Base-by-base conservation (phyloP, 192 early-diverging fungal genomes). In the Gryganskiella cystojenkinii region DNA sequence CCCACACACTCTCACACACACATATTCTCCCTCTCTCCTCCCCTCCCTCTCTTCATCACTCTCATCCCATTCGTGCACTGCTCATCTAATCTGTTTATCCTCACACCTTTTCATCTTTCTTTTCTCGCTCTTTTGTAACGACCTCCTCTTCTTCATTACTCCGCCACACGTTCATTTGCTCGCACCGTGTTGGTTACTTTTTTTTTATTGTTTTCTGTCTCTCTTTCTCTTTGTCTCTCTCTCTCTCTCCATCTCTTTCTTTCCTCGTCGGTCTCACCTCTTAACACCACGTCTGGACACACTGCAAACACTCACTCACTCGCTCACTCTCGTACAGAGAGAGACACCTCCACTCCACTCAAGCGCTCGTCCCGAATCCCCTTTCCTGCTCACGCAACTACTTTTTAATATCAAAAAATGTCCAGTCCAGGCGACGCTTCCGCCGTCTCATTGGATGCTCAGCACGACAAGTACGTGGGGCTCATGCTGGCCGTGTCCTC, bases 401-500 rank as follows among this genome's bases (percentile, higher is more conserved):
- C 56, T 8, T 27, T 30, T 24, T 45, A 33, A 15, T 20, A 25
- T 51, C 46, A 62, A 30, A 43, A 5, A 22, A 73, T 73, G 71
- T 64, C 71, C 46, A 66, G 63, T 60, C 56, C 61, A 65, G 71
- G 52, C 56, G 56, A 59, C 20, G 33, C 0, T n/a, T 13, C 22
- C 22, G 25, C 28, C n/a, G 50, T 62, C 31, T 47, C 61, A 1
- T 34, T 76, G 43, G 73, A 76, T 56, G 73, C 73, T 58, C 73
- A 76, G 40, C 73, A 76, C 54, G 91, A 92, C 67, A 94, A 91
- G 68, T 92, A 92, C 68, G 91, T 96, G 70, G 96, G 96, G 51
- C 90, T 98, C 80, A 87, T 88, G 27, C 84, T 98, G 55, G 95
- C 96, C 69, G 86, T 98, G 71, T 84, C 91, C 52, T 98, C 96